phyloP scores from a whole-genome alignment of 2,329 filamentous ascomycete species.

The Claviceps purpurea region DNA sequence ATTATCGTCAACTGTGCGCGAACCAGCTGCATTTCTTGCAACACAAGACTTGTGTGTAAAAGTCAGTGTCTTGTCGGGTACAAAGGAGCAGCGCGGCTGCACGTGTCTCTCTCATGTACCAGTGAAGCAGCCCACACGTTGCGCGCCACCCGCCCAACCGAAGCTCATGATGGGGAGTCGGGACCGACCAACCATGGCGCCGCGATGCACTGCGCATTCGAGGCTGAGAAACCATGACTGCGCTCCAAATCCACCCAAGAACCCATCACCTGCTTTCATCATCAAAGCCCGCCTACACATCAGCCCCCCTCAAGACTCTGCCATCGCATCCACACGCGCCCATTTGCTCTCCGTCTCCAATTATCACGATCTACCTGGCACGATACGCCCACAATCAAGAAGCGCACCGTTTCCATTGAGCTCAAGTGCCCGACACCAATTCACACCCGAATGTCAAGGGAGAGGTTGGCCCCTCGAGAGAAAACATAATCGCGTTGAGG shows the following conservation, averaged over 20 bases:
- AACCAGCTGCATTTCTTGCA: background rate
- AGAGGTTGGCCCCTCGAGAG: background rate
- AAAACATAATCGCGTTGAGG: background rate
- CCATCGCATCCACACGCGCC: background rate
- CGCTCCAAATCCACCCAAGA: background rate
- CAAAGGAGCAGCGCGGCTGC: background rate
- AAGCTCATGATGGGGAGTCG: constrained; percentile 9
- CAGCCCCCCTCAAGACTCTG: background rate
- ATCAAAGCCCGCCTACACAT: background rate
- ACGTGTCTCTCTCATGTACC: background rate
- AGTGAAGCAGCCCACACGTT: background rate
- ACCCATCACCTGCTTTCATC: background rate
- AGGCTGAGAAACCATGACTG: constrained; percentile 2
- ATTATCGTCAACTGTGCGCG: background rate
- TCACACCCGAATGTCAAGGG: background rate
- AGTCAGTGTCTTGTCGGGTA: background rate
- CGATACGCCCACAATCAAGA: background rate
- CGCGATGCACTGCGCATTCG: constrained; percentile 6
- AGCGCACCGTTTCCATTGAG: background rate
- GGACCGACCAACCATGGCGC: constrained; percentile 6
- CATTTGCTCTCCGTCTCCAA: background rate
- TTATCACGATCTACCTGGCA: background rate
- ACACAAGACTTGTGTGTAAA: background rate
- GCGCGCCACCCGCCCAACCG: background rate
- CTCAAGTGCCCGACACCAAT: background rate